A percentile compares a stretch with the other conserved stretches of the same genome.
phyloP scores from a whole-genome alignment of 805 yeast genomes.

The Nakazawaea holstii region DNA sequence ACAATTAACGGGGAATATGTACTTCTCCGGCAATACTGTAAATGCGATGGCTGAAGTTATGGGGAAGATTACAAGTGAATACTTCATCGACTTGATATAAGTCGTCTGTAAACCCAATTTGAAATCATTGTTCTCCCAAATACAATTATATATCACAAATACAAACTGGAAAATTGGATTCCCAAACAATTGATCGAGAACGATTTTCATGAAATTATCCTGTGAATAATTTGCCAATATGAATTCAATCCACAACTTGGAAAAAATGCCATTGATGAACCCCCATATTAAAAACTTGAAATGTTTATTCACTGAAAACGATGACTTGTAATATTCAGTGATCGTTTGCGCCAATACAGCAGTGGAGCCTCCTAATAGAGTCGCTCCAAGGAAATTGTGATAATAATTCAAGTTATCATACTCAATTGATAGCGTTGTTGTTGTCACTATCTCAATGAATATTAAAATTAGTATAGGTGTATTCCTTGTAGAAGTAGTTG shows the following conservation, averaged over 20 bases:
- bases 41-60: conserved; percentile 47
- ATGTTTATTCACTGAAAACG: conserved; percentile 20
- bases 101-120: conserved; percentile 27
- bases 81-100: conserved; percentile 42
- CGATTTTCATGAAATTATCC: conserved; percentile 31
- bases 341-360: conserved; percentile 25
- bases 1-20: conserved; percentile 56
- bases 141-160: conserved; percentile 40
- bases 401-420: conserved; percentile 19
- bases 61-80: conserved; percentile 58
- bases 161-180: conserved; percentile 48
- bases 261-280: conserved; percentile 45
- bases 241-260: conserved; percentile 45
- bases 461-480: neutral
- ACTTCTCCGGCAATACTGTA: conserved; percentile 38
- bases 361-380: conserved; percentile 22
- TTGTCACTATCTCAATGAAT: neutral
- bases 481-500: neutral
- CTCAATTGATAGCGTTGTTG: neutral
- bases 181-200: conserved; percentile 51
- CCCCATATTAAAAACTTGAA: conserved; percentile 59
- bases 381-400: conserved; percentile 21
- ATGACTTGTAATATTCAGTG: conserved; percentile 20
- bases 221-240: conserved; percentile 31
- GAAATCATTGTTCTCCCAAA: conserved; percentile 49